A percentile compares a stretch with the other conserved stretches of the same genome.
These are phyloP conservation scores for Puccinia polysora DNA, from an alignment of 1,284 basidiomycete species.

Conservation along the genomic window DNA sequence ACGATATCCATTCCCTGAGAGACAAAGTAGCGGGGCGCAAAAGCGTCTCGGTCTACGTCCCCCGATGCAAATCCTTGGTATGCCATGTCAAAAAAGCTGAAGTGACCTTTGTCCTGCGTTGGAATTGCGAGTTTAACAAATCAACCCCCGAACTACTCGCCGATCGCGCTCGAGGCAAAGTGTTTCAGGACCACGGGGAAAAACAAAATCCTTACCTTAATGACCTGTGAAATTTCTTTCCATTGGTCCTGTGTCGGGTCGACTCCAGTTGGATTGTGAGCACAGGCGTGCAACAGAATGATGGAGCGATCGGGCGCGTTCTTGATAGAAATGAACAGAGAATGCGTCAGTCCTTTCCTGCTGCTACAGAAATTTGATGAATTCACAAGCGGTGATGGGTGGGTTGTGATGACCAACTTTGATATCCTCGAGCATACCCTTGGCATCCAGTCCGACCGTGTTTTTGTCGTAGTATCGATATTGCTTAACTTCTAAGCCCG, in stretches of 20 bases:
- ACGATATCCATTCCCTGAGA: conserved; percentile 52
- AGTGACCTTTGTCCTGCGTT: conserved; percentile 67
- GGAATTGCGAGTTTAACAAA: background rate
- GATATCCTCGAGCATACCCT: conserved; percentile 49
- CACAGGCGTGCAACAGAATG: conserved; percentile 53
- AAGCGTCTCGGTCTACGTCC: conserved; percentile 52
- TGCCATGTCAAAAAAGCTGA: conserved; percentile 95
- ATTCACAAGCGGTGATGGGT: too few relatives aligned
- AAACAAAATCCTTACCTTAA: conserved; percentile 56
- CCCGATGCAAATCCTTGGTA: conserved; percentile 59
- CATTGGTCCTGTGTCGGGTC: conserved; percentile 88
- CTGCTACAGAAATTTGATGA: too few relatives aligned
- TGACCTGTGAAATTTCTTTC: conserved; percentile 70
- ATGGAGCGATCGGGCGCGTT: conserved; percentile 51
- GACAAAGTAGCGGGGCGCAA: conserved; percentile 54
- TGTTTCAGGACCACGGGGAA: background rate
- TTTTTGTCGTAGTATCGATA: conserved; percentile 62
- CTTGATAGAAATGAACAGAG: too few relatives aligned
- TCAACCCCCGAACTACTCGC: background rate
- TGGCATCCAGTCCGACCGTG: conserved; percentile 53
- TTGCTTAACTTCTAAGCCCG: conserved; percentile 83
- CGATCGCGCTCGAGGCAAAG: too few relatives aligned
- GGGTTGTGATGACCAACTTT: conserved; percentile 47
- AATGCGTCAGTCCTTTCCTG: too few relatives aligned
- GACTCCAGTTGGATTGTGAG: conserved; percentile 63